These are phyloP conservation scores for Annona squamosa DNA, from an alignment of 164 flowering plant species.

Conservation along the genomic window DNA sequence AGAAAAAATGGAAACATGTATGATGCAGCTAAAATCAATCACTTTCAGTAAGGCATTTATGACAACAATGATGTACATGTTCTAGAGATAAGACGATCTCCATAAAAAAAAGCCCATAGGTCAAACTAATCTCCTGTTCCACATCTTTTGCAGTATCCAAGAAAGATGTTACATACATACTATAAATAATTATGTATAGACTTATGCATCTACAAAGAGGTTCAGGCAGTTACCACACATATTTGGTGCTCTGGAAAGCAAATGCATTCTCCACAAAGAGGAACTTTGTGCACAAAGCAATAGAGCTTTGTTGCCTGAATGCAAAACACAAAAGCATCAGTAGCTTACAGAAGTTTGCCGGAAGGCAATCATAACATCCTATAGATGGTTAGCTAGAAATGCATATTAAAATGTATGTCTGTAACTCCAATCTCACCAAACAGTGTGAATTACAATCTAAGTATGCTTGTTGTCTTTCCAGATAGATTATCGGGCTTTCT, in stretches of 20 bases:
- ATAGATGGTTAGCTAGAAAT: not conserved
- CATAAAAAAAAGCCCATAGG: not conserved
- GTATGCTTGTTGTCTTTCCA: not conserved
- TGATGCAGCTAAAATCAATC: too few species aligned
- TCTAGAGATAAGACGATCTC: not conserved
- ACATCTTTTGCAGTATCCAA: not conserved
- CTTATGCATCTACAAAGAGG: not conserved
- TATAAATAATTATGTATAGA: too few species aligned
- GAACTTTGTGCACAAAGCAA: constrained; percentile 96
- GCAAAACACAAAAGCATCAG: constrained; percentile 11
- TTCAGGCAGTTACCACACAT: constrained; percentile 65
- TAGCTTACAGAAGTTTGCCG: not conserved
- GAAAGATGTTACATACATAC: not conserved
- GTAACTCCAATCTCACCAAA: not conserved
- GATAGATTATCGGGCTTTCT: not conserved
- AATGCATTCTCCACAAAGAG: constrained; percentile 98
- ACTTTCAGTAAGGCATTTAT: too few species aligned
- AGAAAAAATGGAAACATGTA: too few species aligned
- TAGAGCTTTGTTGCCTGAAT: constrained; percentile 95
- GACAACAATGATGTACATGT: too few species aligned
- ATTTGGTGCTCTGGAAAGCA: constrained; percentile 94
- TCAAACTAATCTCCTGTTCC: not conserved
- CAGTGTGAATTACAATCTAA: not conserved
- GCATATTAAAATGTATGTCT: not conserved
- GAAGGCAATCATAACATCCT: not conserved